Conservation (phyloP, 768 basidiomycete species). For the Kwoniella europaea region DNA sequence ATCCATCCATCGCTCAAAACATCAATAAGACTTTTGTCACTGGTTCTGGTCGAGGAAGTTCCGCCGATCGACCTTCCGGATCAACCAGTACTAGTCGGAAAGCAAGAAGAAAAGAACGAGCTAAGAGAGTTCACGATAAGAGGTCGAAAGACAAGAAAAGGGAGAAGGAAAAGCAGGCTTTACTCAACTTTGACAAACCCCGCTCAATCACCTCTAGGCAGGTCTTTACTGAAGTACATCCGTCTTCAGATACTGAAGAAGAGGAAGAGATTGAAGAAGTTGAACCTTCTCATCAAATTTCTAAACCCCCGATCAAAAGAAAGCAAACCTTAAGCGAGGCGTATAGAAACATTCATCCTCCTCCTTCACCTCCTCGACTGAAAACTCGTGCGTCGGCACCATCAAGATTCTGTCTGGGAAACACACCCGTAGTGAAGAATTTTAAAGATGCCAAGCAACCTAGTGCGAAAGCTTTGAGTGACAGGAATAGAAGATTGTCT, state of each 20-base stretch:
- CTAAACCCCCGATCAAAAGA: background rate
- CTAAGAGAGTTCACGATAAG: slow-evolving; percentile 8
- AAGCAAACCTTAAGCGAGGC: background rate
- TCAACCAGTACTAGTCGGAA: background rate
- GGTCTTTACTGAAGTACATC: background rate
- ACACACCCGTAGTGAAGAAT: background rate
- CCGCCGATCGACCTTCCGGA: background rate
- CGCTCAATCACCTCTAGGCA: background rate
- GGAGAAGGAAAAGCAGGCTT: background rate
- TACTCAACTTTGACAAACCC: background rate
- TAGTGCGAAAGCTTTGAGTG: slow-evolving; percentile 3
- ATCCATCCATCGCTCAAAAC: background rate
- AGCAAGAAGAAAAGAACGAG: slow-evolving; percentile 3
- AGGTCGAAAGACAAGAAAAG: background rate
- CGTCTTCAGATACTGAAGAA: background rate
- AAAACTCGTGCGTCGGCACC: background rate
- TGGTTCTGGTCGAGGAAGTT: no score
- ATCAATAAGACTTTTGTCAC: slow-evolving; percentile 1
- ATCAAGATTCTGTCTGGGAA: background rate
- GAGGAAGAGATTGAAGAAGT: background rate
- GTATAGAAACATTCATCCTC: slow-evolving; percentile 7
- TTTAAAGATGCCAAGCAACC: slow-evolving; percentile 3
- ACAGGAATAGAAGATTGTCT: background rate
- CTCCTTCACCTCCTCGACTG: background rate
- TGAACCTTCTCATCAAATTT: background rate